Percentiles rank a stretch among this genome's conserved stretches.
Conservation (phyloP, 2,329 filamentous ascomycete species). For the Pestalotiopsis fici region DNA sequence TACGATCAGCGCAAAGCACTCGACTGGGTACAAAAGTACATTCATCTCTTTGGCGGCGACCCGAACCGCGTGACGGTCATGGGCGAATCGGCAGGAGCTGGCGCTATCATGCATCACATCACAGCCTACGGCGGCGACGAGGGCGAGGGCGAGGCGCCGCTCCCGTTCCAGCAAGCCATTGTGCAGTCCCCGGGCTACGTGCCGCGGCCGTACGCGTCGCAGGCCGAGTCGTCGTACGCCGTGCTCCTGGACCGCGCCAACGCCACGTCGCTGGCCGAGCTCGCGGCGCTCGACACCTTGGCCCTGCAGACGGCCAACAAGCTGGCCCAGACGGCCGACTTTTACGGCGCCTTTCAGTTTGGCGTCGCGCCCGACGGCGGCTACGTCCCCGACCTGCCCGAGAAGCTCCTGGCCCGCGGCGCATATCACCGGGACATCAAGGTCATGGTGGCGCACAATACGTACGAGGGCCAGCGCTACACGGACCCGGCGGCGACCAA, state of each 20-base stretch:
- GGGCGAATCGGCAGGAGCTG: conserved; percentile 41
- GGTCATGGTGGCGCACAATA: conserved; percentile 6
- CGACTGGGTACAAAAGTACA: conserved; percentile 45
- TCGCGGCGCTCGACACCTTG: background rate
- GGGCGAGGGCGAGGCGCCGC: background rate
- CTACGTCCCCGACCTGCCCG: conserved; percentile 7
- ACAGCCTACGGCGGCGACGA: background rate
- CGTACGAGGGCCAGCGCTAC: conserved; percentile 1
- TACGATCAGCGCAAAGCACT: conserved; percentile 47
- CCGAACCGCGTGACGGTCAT: conserved; percentile 34
- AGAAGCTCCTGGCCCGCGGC: background rate
- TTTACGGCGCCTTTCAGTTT: conserved; percentile 7
- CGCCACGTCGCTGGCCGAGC: background rate
- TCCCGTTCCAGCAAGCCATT: background rate
- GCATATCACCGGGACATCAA: conserved; percentile 3
- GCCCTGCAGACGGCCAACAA: conserved; percentile 1
- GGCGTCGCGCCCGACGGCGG: conserved; percentile 2
- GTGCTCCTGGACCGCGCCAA: conserved; percentile 1
- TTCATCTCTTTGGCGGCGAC: conserved; percentile 24
- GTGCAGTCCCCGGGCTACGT: conserved; percentile 5
- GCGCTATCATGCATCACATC: conserved; percentile 5
- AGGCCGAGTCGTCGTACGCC: background rate
- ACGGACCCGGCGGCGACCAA: conserved; percentile 6
- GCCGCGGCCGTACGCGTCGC: background rate
- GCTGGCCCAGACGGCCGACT: conserved; percentile 2